These are phyloP conservation scores for Solanum pennellii DNA, from an alignment of 257 asterid species.

Conservation along the genomic window DNA sequence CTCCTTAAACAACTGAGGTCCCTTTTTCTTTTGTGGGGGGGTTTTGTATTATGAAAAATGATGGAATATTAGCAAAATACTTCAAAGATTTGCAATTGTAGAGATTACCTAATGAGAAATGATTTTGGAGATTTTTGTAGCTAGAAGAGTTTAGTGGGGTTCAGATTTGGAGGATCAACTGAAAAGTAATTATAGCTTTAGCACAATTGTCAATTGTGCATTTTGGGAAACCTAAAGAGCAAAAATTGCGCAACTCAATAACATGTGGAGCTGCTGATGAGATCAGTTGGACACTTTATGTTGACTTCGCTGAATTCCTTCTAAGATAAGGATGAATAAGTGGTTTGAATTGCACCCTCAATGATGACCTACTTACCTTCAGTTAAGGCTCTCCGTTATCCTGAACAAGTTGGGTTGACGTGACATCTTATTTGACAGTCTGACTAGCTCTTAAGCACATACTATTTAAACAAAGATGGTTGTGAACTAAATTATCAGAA, in stretches of 20 bases:
- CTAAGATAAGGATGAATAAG: neutral
- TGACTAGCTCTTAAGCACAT: neutral
- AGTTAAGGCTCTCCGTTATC: neutral
- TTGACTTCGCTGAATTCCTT: neutral
- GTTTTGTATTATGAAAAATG: neutral
- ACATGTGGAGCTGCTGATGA: neutral
- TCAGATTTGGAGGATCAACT: neutral
- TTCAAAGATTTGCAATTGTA: neutral
- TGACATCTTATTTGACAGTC: neutral
- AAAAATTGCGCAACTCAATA: neutral
- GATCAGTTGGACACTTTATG: neutral
- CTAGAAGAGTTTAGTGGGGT: neutral
- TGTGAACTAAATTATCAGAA: neutral
- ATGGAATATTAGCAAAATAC: neutral
- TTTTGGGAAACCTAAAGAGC: neutral
- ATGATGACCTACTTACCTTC: neutral
- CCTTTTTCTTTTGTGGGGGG: neutral
- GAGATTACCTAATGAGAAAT: neutral
- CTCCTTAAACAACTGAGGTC: neutral
- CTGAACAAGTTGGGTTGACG: neutral
- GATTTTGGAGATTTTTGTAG: neutral
- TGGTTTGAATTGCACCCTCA: neutral
- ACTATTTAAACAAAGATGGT: neutral
- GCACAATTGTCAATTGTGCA: neutral
- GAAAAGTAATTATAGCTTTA: neutral